phyloP scores from a whole-genome alignment of 768 basidiomycete species.

The Suillus lakei region DNA sequence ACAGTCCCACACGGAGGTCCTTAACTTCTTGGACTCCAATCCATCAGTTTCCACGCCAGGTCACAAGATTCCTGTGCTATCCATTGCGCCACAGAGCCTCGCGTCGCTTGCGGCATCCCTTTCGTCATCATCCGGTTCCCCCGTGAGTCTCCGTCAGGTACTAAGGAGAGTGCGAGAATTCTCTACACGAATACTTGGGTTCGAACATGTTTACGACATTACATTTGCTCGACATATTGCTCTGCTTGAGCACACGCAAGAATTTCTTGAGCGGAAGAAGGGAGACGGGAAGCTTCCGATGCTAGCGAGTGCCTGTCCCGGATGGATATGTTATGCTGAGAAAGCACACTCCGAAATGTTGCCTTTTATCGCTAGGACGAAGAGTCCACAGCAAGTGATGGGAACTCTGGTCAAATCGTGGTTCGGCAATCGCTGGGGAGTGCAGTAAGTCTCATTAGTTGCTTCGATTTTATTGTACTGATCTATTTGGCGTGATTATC shows the following conservation, averaged over 20 bases:
- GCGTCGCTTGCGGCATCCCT: conserved; percentile 77
- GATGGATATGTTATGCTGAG: conserved; percentile 99
- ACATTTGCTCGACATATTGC: conserved; percentile 92
- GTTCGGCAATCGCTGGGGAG: conserved; percentile 70
- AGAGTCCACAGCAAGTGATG: conserved; percentile 95
- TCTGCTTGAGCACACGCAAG: conserved; percentile 78
- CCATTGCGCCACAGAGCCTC: conserved; percentile 88
- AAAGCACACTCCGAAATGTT: conserved; percentile 95
- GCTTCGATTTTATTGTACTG: conserved; percentile 5
- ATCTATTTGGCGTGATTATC: conserved; percentile 16
- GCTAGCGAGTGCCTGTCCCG: conserved; percentile 95
- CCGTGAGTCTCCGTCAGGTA: conserved; percentile 58
- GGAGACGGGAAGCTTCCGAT: conserved; percentile 70
- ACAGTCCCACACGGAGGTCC: conserved; percentile 93
- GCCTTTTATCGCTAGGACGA: conserved; percentile 84
- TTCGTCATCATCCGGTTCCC: conserved; percentile 47
- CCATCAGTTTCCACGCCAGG: conserved; percentile 41
- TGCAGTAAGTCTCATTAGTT: conserved; percentile 55
- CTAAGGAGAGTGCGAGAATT: conserved; percentile 76
- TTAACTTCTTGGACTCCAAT: conserved; percentile 73
- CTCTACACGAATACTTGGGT: conserved; percentile 68
- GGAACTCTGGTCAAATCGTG: conserved; percentile 92
- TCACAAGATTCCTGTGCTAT: conserved; percentile 70
- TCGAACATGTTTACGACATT: conserved; percentile 89
- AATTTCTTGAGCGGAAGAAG: conserved; percentile 75